A percentile compares a stretch with the other conserved stretches of the same genome.
These are phyloP conservation scores for Heliamphora exappendiculata DNA, from an alignment of 148 eudicot genomes.

Conservation along the genomic window DNA sequence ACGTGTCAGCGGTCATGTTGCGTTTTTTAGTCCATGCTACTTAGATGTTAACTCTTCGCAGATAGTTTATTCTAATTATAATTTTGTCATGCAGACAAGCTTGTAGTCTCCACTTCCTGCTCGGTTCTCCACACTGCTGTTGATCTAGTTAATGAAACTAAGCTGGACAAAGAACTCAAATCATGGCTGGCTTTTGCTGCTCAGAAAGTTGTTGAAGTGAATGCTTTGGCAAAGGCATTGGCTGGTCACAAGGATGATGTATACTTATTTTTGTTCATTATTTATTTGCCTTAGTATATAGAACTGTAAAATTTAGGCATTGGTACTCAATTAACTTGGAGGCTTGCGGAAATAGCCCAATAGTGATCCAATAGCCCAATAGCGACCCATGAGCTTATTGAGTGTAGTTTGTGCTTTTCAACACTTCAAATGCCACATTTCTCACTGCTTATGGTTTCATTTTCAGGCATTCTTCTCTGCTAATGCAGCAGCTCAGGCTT, in stretches of 20 bases:
- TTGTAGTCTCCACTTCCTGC: slow-evolving; percentile 93
- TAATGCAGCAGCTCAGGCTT: slow-evolving; percentile 78
- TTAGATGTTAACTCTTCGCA: no score
- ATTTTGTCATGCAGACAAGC: slow-evolving; percentile 53
- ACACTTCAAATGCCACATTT: not conserved
- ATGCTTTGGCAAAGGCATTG: slow-evolving; percentile 90
- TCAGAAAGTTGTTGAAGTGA: slow-evolving; percentile 82
- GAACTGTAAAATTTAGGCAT: not conserved
- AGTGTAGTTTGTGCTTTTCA: not conserved
- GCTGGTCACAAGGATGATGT: slow-evolving; percentile 86
- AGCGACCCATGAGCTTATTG: not conserved
- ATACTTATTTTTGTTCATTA: not conserved
- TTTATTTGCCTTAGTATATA: not conserved
- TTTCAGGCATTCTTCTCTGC: slow-evolving; percentile 85
- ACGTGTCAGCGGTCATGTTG: no score
- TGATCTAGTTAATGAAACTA: slow-evolving; percentile 80
- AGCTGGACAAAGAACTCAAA: slow-evolving; percentile 80
- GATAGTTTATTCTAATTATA: not conserved
- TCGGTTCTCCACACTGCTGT: slow-evolving; percentile 97
- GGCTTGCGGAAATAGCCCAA: no score
- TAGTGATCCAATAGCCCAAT: no score
- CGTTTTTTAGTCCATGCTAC: no score
- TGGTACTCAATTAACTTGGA: not conserved
- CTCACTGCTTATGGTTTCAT: not conserved
- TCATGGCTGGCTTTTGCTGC: slow-evolving; percentile 98